phyloP scores from a whole-genome alignment of 2,329 filamentous ascomycete genomes.

The Hyphodiscus sp. region DNA sequence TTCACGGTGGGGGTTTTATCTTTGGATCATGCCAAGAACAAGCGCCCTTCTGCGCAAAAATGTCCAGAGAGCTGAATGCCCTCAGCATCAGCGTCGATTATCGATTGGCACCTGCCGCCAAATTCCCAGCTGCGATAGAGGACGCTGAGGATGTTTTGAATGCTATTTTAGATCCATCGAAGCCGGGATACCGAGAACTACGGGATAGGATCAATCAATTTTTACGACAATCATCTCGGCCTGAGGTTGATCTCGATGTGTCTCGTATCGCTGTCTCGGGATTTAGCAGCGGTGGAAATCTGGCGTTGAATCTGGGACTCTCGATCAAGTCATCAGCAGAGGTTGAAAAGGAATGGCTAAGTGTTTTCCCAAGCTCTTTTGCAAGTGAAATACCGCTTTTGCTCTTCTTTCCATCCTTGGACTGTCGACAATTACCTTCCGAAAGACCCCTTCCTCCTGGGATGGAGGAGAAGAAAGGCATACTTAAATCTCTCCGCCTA shows the following conservation, averaged over 20 bases:
- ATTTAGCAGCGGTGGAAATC: slow-evolving; percentile 1
- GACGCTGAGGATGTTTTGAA: slow-evolving; percentile 1
- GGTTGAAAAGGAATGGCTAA: neutral
- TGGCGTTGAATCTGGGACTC: neutral
- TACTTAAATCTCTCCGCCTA: neutral
- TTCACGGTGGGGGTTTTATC: slow-evolving; percentile 1
- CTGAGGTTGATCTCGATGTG: neutral
- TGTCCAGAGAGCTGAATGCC: neutral
- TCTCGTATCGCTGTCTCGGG: neutral
- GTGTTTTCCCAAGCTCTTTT: neutral
- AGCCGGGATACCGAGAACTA: slow-evolving; percentile 1
- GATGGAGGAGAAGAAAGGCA: neutral
- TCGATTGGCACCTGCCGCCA: neutral
- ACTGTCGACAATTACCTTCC: neutral
- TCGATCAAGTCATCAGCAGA: neutral
- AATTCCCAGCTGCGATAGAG: slow-evolving; percentile 1
- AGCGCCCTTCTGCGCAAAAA: slow-evolving; percentile 1
- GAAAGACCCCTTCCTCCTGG: neutral
- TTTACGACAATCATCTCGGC: neutral
- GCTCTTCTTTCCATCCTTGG: neutral
- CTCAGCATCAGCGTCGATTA: neutral
- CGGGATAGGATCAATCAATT: neutral
- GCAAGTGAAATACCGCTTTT: neutral
- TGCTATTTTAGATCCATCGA: neutral
- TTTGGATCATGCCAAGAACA: slow-evolving; percentile 3